Evolutionary conservation across 202 grass and related monocot species (phyloP), one percentile per base, ranked within the genome.

Genomic region (Hordeum pubiflorum): DNA sequence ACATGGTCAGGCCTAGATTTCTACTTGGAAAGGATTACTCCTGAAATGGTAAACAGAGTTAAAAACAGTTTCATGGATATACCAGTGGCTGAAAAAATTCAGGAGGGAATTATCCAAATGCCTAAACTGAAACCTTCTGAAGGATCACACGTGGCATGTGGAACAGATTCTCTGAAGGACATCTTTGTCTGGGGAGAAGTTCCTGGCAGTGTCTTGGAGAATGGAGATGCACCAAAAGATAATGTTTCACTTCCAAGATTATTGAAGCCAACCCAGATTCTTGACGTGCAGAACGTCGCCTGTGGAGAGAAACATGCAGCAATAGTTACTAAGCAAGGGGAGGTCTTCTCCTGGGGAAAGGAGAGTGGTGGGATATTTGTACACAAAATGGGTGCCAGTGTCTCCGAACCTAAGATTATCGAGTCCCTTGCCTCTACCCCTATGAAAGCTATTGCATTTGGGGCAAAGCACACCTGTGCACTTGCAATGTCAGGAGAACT

Each of bases 321-420:
- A 57, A 75, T 96, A 87, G 85, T 99, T 82, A 99, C 92, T 48
- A 99, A 93, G 79, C 87, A 91, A 67, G 96, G 96, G 41, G 89
- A 99, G 74, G 90, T 99, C 50, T 99, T 99, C 76, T 91, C 90
- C 40, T 99, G 96, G 96, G 92, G 92, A 27, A 85, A 87, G 81
- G 96, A 93, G 38, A 89, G 85, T 50, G 69, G 86, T 32, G 92
- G 87, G 32, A 93, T 83, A 89, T 79, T 96, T 68, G 90, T 85
- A 50, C 92, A 99, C 81, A 93, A 88, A 88, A 68, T 85, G 40
- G 86, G 84, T 81, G 79, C 85, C 52, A 77, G 59, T 73, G 82
- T 88, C 27, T 80, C 83, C 43, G 59, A 87, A 73, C 96, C 89
- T 71, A 99, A 86, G 83, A 82, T 93, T 63, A 80, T 99, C 3